phyloP scores from a whole-genome alignment of 108 stramenopile genomes.

The Pelagomonas calceolata region DNA sequence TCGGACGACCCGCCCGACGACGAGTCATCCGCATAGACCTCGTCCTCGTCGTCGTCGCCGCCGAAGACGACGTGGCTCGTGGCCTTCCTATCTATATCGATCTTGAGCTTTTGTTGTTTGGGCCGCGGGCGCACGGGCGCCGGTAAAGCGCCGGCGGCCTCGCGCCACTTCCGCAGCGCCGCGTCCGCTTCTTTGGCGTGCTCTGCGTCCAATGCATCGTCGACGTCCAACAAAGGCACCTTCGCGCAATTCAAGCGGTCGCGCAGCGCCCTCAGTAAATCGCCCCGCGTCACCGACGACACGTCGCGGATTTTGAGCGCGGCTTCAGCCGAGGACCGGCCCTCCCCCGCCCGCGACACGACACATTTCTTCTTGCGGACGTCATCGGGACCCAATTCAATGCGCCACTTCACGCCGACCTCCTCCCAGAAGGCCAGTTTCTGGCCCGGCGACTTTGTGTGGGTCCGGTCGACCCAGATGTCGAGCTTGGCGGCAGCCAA shows the following conservation, averaged over 20 bases:
- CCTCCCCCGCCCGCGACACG: not conserved
- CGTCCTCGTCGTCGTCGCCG: not conserved
- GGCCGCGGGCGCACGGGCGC: not conserved
- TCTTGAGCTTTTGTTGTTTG: not conserved
- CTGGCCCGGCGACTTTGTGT: not conserved
- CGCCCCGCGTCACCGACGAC: not conserved
- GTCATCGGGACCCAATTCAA: not conserved
- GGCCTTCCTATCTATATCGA: not conserved
- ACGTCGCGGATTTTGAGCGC: not conserved
- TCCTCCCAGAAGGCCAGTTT: not conserved
- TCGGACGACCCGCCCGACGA: too few species aligned
- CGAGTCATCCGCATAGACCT: too few species aligned
- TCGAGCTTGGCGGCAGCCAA: not conserved
- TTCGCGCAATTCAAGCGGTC: not conserved
- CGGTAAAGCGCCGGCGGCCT: not conserved
- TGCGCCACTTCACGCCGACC: not conserved
- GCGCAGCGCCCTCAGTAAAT: not conserved
- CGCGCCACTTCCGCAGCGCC: not conserved
- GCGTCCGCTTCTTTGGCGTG: not conserved
- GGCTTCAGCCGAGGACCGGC: not conserved
- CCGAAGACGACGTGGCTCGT: too few species aligned
- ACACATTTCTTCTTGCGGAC: not conserved
- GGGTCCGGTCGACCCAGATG: not conserved
- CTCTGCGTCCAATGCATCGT: not conserved
- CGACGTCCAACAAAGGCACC: not conserved